phyloP scores from a whole-genome alignment of 306 rosid species.

The Lathyrus aphaca region DNA sequence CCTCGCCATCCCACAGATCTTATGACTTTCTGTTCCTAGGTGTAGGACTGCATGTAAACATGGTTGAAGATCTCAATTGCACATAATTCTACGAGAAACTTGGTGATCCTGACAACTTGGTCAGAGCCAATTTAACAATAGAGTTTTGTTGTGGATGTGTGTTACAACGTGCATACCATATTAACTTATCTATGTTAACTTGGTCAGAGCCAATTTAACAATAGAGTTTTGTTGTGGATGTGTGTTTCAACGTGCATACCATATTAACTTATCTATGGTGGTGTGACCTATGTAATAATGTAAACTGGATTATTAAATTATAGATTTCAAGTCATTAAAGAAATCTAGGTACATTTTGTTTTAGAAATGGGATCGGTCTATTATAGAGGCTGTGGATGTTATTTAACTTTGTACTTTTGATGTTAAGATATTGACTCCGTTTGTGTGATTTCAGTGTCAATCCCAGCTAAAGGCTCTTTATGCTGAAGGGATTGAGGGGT shows the following conservation, averaged over 20 bases:
- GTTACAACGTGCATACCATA: constrained; percentile 15
- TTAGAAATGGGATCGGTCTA: constrained; percentile 18
- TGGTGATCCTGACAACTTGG: not conserved
- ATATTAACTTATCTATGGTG: constrained; percentile 7
- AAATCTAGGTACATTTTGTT: constrained; percentile 10
- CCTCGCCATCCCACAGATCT: not conserved
- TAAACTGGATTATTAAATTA: constrained; percentile 13
- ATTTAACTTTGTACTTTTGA: constrained; percentile 8
- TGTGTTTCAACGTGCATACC: constrained; percentile 24
- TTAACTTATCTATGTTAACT: constrained; percentile 4
- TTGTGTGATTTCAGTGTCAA: constrained; percentile 77
- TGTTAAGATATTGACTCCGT: constrained; percentile 33
- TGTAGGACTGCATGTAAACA: not conserved
- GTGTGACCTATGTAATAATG: constrained; percentile 23
- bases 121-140: not conserved
- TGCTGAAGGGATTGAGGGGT: constrained; percentile 91
- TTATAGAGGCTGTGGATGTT: constrained; percentile 24
- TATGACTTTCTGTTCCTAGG: not conserved
- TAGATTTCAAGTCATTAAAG: constrained; percentile 14
- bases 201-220: not conserved
- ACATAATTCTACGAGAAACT: too few species aligned
- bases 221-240: not conserved
- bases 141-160: constrained; percentile 2
- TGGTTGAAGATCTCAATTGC: too few species aligned
- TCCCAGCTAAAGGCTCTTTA: constrained; percentile 84